Evolutionary conservation across 2,329 filamentous ascomycete species (phyloP).

Genomic region (Ascochyta lentis): DNA sequence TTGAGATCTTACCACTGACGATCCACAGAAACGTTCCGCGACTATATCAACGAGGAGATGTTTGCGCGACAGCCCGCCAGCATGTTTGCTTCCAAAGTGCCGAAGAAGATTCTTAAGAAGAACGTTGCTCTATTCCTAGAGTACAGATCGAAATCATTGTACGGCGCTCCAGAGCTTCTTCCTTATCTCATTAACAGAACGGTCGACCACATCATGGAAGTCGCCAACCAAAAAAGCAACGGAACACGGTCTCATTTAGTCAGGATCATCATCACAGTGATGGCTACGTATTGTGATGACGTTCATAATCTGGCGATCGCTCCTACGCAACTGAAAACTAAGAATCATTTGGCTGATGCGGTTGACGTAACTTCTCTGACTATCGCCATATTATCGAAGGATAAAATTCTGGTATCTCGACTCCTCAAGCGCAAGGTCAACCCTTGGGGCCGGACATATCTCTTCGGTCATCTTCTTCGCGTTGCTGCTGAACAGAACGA

Average conservation of each 20-base stretch:
- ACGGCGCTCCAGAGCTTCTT: not conserved
- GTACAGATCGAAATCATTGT: not conserved
- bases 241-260: not conserved
- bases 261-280: not conserved
- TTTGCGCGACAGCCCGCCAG: not conserved
- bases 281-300: no score
- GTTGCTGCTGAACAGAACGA: no score
- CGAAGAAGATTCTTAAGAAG: slow-evolving; percentile 1
- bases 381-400: no score
- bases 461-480: no score
- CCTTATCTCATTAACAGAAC: not conserved
- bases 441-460: no score
- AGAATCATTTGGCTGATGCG: no score
- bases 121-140: slow-evolving; percentile 1
- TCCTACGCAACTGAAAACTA: no score
- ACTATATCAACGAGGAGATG: slow-evolving; percentile 7
- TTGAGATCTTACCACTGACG: not conserved
- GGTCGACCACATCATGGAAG: not conserved
- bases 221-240: not conserved
- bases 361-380: no score
- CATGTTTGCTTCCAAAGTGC: not conserved
- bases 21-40: not conserved
- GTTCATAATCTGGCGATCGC: no score
- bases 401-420: no score
- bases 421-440: no score